Base-by-base conservation (phyloP, 768 basidiomycete species). In the Lentinula boryana region DNA sequence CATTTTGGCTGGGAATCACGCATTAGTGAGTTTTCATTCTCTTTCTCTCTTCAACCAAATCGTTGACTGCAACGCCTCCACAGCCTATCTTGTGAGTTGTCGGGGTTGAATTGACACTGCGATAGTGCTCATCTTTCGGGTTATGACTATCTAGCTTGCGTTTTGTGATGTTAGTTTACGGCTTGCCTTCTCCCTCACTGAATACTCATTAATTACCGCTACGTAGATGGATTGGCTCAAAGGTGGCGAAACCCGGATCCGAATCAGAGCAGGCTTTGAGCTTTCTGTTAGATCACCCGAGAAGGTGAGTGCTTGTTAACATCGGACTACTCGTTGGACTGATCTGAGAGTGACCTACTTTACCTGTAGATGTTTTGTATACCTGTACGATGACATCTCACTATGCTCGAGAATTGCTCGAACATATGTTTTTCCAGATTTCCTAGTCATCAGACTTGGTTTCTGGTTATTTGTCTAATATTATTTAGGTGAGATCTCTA, bases 1-100 rank as follows among this genome's bases (percentile, higher is more conserved):
- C 13, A 89, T 92, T 61, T 72, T 91, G 33, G 89, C 87, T 23
- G 90, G 90, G 16, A 92, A 92, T 67, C 89, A 88, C 63, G 88
- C 86, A 0, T 75, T 87, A 69, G 87, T 89, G 59, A 66, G 85
- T 78, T 46, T 18, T 54, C 56, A 13, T 41, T 49, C 54, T 4
- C 31, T 58, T 12, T 21, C 56, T 46, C 40, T 10, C 31, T 27
- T 5, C 44, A 27, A 12, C 4, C 9, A 38, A 8, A 13, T 38
- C 10, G 18, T 18, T 38, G 35, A 40, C 38, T 13, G 13, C 5
- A 13, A 38, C 2, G 36, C 15, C 41, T 33, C 12, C 60, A 5
- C 60, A 86, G 83, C 85, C 86, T 4, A 78, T 87, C 27, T 82
- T 87, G 85, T 87, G 58, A 68, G 85, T 71, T n/a, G 36, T 40